Conservation (phyloP, 306 rosid species). For the Cajanus cajan region DNA sequence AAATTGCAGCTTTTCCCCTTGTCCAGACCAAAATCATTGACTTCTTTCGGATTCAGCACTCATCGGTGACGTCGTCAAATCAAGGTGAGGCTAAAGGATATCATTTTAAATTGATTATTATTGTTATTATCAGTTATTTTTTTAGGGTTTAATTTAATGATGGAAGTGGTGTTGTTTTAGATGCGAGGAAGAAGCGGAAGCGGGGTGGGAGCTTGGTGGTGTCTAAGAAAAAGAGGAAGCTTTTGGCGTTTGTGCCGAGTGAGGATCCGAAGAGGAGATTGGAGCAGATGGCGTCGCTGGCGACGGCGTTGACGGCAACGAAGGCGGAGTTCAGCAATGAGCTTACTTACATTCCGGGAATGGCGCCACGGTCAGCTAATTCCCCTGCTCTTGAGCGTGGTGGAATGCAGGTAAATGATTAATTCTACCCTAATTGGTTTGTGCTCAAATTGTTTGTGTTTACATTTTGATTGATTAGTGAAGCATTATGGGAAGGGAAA, state of each 20-base stretch:
- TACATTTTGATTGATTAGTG: neutral
- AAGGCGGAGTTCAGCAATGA: slow-evolving; percentile 65
- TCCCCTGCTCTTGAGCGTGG: slow-evolving; percentile 61
- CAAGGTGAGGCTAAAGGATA: slow-evolving; percentile 44
- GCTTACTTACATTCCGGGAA: slow-evolving; percentile 66
- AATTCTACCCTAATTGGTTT: neutral
- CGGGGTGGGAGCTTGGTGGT: slow-evolving; percentile 52
- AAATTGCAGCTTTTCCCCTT: slow-evolving; percentile 76
- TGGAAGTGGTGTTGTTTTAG: slow-evolving; percentile 26
- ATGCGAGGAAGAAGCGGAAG: slow-evolving; percentile 58
- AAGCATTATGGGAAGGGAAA: neutral
- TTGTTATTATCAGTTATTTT: neutral
- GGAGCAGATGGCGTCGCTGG: slow-evolving; percentile 90
- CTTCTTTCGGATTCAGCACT: slow-evolving; percentile 69
- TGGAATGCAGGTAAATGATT: slow-evolving; percentile 85
- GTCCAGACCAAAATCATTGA: slow-evolving; percentile 85
- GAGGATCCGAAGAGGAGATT: slow-evolving; percentile 64
- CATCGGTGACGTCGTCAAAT: neutral
- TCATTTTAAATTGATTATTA: neutral
- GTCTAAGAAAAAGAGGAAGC: slow-evolving; percentile 66
- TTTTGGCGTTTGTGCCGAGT: slow-evolving; percentile 58
- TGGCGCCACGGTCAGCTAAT: slow-evolving; percentile 84
- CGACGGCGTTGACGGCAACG: slow-evolving; percentile 81
- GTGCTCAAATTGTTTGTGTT: neutral
- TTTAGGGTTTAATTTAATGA: neutral